Conservation (phyloP, 2,329 filamentous ascomycete genomes). For the Onygena corvina region DNA sequence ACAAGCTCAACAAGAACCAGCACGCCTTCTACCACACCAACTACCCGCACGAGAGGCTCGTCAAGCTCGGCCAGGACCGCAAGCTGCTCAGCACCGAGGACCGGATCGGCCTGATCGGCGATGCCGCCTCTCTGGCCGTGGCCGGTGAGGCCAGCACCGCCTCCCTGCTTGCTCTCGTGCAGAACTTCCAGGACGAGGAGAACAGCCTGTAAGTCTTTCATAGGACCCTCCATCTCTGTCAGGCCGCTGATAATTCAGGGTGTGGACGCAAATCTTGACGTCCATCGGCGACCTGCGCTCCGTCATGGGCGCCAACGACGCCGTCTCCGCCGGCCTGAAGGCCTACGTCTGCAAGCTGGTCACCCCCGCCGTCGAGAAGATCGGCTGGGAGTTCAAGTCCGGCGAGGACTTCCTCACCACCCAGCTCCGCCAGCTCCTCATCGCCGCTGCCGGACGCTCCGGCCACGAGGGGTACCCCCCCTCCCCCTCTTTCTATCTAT, state of each 20-base stretch:
- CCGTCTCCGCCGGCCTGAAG: slow-evolving; percentile 59
- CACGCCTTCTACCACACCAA: slow-evolving; percentile 89
- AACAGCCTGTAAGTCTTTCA: slow-evolving; percentile 64
- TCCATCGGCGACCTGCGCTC: slow-evolving; percentile 66
- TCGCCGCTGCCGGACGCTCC: slow-evolving; percentile 60
- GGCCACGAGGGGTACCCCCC: slow-evolving; percentile 57
- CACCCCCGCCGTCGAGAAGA: slow-evolving; percentile 57
- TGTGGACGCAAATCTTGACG: slow-evolving; percentile 75
- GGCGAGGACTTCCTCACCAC: slow-evolving; percentile 70
- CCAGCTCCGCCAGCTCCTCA: slow-evolving; percentile 70
- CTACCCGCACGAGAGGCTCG: slow-evolving; percentile 73
- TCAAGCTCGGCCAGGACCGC: slow-evolving; percentile 65
- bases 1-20: slow-evolving; percentile 84
- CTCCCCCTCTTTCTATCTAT: neutral
- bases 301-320: slow-evolving; percentile 68
- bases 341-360: slow-evolving; percentile 70
- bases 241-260: slow-evolving; percentile 34
- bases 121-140: slow-evolving; percentile 77
- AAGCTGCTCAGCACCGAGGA: slow-evolving; percentile 69
- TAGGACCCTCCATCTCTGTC: neutral
- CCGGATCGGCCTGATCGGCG: slow-evolving; percentile 84
- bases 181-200: slow-evolving; percentile 69
- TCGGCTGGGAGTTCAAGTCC: slow-evolving; percentile 75
- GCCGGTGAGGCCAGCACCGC: slow-evolving; percentile 74
- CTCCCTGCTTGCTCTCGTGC: slow-evolving; percentile 67